phyloP scores from a whole-genome alignment of 2,329 filamentous ascomycete species.

The Daldinia eschscholtzii region DNA sequence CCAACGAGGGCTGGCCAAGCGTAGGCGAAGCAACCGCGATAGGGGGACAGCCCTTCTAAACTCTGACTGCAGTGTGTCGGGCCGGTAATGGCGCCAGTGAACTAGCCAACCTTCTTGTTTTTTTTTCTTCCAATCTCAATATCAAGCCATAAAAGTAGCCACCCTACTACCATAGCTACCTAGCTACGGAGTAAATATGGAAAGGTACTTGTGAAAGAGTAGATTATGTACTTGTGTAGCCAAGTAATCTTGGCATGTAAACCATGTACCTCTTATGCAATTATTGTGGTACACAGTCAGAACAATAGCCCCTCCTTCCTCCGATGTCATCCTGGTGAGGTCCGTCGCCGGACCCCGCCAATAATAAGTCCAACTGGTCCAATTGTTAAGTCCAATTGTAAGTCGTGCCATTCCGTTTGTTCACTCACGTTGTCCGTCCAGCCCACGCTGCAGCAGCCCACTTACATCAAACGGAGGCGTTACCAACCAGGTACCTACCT shows the following conservation, averaged over 20 bases:
- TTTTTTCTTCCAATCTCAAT: conserved; percentile 14
- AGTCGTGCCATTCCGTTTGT: conserved; percentile 44
- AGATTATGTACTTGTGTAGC: conserved; percentile 28
- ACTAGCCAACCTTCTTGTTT: conserved; percentile 26
- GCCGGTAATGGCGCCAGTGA: conserved; percentile 25
- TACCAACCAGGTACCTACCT: conserved; percentile 25
- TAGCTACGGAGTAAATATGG: conserved; percentile 22
- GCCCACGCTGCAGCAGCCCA: conserved; percentile 38
- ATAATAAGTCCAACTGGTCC: conserved; percentile 18
- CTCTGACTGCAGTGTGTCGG: conserved; percentile 27
- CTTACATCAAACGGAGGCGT: conserved; percentile 26
- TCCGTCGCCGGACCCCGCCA: conserved; percentile 46
- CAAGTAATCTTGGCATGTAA: conserved; percentile 34
- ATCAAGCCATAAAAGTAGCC: neutral
- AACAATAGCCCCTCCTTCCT: conserved; percentile 26
- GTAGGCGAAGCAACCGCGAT: neutral
- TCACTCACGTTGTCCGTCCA: conserved; percentile 43
- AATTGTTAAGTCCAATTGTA: conserved; percentile 1
- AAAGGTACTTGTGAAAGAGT: conserved; percentile 1
- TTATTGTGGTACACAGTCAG: conserved; percentile 7
- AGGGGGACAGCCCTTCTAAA: neutral
- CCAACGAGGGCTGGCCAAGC: conserved; percentile 2
- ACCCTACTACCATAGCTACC: neutral
- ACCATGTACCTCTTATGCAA: conserved; percentile 18
- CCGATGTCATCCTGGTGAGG: conserved; percentile 38